Conservation (phyloP, 768 basidiomycete species). For the Leccinum ochraceum region DNA sequence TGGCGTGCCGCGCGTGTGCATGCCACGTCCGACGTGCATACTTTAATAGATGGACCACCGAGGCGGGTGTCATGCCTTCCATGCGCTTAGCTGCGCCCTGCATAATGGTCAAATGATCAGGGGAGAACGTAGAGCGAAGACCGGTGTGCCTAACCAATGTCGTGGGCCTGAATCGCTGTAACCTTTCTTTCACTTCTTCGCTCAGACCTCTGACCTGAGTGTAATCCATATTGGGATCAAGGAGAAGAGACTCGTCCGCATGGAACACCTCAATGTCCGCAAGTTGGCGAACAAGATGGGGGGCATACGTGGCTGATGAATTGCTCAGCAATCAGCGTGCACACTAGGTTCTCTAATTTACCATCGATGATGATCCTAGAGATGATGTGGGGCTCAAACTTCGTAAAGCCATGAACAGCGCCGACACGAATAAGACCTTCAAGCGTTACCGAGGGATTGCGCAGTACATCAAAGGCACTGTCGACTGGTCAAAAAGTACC, state of each 20-base stretch:
- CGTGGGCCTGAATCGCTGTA: constrained; percentile 60
- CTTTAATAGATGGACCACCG: constrained; percentile 65
- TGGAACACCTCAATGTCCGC: constrained; percentile 75
- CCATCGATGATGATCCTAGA: constrained; percentile 73
- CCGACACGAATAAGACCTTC: constrained; percentile 48
- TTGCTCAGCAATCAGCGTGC: constrained; percentile 1
- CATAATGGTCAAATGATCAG: constrained; percentile 1
- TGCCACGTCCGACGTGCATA: constrained; percentile 50
- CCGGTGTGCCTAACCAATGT: constrained; percentile 54
- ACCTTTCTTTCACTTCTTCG: constrained; percentile 68
- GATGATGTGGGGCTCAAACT: constrained; percentile 52
- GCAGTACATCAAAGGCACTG: constrained; percentile 77
- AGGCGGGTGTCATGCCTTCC: constrained; percentile 90
- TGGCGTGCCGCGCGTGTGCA: neutral
- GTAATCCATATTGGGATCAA: constrained; percentile 77
- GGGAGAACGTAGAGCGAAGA: neutral
- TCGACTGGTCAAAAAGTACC: neutral
- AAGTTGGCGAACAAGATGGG: constrained; percentile 68
- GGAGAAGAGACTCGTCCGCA: constrained; percentile 69
- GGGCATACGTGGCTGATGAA: constrained; percentile 56
- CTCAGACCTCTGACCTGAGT: constrained; percentile 64
- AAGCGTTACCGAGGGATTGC: constrained; percentile 54
- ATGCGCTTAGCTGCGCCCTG: constrained; percentile 94
- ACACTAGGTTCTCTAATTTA: constrained; percentile 28
- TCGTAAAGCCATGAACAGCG: constrained; percentile 37